A percentile compares a stretch with the other conserved stretches of the same genome.
These are phyloP conservation scores for Raddia distichophylla DNA, from an alignment of 176 grass and related monocot species.

Conservation along the genomic window DNA sequence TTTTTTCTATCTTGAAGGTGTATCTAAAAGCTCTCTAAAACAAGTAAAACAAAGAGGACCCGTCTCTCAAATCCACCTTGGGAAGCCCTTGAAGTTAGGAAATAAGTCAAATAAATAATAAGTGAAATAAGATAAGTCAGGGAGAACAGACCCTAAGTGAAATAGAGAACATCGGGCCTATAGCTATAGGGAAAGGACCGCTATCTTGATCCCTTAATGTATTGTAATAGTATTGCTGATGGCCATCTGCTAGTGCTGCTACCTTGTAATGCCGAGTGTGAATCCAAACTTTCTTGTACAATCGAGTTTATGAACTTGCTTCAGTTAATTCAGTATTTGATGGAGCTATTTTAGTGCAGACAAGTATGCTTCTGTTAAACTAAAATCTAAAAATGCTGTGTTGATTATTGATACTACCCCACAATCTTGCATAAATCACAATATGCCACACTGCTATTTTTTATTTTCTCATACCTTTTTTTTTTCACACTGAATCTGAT, in stretches of 20 bases:
- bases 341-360: slow-evolving; percentile 1
- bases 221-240: not conserved
- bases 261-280: not conserved
- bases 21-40: too few species aligned
- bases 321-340: slow-evolving; percentile 4
- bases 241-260: not conserved
- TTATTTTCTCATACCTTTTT: not conserved
- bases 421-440: slow-evolving; percentile 10
- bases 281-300: not conserved
- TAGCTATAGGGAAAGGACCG: not conserved
- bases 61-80: too few species aligned
- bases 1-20: too few species aligned
- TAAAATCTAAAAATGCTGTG: slow-evolving; percentile 3
- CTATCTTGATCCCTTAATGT: not conserved
- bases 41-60: too few species aligned
- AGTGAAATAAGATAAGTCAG: too few species aligned
- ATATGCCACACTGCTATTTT: not conserved
- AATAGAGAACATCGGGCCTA: not conserved
- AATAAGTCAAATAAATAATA: too few species aligned
- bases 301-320: slow-evolving; percentile 7
- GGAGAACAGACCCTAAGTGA: not conserved
- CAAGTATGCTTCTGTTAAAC: not conserved
- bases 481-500: not conserved
- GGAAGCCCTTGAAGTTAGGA: too few species aligned
- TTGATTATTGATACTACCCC: slow-evolving; percentile 1